A percentile compares a stretch with the other conserved stretches of the same genome.
Conservation (phyloP, 306 rosid genomes). For the Urtica urens region DNA sequence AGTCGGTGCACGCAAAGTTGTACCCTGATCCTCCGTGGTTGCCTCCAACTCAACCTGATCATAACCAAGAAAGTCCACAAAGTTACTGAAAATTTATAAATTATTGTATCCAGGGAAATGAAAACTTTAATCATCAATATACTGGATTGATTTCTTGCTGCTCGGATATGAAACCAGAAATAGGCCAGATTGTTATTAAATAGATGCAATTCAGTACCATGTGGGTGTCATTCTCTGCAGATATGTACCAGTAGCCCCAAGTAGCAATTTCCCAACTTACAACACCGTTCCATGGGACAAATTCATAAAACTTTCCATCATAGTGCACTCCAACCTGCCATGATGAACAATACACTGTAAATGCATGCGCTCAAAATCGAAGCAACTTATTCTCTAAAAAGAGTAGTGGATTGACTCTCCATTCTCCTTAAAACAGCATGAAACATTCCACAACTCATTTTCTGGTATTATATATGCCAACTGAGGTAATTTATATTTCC, state of each 20-base stretch:
- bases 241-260: constrained; percentile 75
- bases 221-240: constrained; percentile 59
- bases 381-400: not conserved
- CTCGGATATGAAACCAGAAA: no score
- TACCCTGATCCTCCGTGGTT: constrained; percentile 58
- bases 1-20: constrained; percentile 84
- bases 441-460: not conserved
- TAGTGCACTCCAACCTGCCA: constrained; percentile 74
- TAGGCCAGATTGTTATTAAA: not conserved
- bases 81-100: not conserved
- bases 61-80: constrained; percentile 1
- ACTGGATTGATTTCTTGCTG: no score
- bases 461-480: no score
- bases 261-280: constrained; percentile 72
- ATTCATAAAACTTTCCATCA: constrained; percentile 73
- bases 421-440: not conserved
- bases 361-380: constrained; percentile 8
- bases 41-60: constrained; percentile 75
- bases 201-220: constrained; percentile 30
- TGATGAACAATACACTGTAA: constrained; percentile 10
- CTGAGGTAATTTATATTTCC: no score
- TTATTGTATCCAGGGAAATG: not conserved
- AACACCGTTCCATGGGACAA: constrained; percentile 85
- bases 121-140: no score
- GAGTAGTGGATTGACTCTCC: not conserved